Conservation (phyloP, 2,329 filamentous ascomycete genomes). For the Escovopsis sp. region DNA sequence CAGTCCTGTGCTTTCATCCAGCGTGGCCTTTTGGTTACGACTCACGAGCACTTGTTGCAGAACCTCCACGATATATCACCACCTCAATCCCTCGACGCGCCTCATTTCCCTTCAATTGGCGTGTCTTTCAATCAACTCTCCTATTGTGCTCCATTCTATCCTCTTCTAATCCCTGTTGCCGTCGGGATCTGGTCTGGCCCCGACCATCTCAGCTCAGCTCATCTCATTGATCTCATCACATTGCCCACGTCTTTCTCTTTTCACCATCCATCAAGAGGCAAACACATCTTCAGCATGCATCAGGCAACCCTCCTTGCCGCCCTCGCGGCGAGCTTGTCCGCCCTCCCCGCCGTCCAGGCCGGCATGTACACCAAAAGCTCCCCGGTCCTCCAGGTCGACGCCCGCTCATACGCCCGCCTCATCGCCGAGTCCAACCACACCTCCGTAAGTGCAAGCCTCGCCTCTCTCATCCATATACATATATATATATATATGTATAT, state of each 20-base stretch:
- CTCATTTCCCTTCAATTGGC: not conserved
- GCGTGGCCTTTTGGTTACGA: conserved; percentile 16
- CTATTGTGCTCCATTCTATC: not conserved
- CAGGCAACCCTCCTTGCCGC: conserved; percentile 31
- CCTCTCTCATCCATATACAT: not conserved
- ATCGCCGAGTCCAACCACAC: conserved; percentile 86
- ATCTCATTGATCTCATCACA: no score
- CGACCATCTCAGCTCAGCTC: no score
- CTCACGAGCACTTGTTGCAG: not conserved
- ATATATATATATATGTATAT: not conserved
- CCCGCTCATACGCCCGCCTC: conserved; percentile 64
- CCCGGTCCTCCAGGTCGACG: conserved; percentile 68
- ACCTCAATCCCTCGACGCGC: not conserved
- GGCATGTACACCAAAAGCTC: conserved; percentile 77
- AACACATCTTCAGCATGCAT: conserved; percentile 30
- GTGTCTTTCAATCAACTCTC: not conserved
- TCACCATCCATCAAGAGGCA: not conserved
- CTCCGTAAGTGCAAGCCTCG: conserved; percentile 44
- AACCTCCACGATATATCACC: no score
- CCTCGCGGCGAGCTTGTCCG: conserved; percentile 45
- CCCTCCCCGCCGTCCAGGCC: conserved; percentile 49
- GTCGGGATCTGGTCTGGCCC: no score
- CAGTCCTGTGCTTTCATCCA: conserved; percentile 5
- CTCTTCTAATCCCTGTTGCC: not conserved
- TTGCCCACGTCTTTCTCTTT: not conserved